phyloP scores from a whole-genome alignment of 1,284 basidiomycete genomes.

The Amylostereum areolatum region DNA sequence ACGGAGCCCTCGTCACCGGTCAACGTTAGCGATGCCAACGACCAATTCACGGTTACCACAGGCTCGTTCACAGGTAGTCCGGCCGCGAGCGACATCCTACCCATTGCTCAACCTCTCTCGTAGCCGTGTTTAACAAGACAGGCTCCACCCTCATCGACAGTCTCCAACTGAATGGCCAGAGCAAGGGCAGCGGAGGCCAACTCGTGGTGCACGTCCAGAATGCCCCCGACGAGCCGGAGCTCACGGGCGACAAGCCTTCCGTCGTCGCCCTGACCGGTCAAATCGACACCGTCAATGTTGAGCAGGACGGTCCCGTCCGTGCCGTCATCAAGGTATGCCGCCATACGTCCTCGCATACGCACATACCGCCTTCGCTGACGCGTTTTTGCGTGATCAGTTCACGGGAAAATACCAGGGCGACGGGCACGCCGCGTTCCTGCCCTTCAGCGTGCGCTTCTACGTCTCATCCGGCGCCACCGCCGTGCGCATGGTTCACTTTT shows the following conservation, averaged over 20 bases:
- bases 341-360: background rate
- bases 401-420: conserved; percentile 33
- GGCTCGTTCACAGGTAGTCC: conserved; percentile 29
- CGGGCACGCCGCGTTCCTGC: conserved; percentile 30
- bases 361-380: background rate
- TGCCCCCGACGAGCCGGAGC: conserved; percentile 27
- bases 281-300: conserved; percentile 27
- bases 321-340: conserved; percentile 31
- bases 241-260: conserved; percentile 22
- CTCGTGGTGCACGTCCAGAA: conserved; percentile 31
- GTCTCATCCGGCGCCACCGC: conserved; percentile 30
- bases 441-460: conserved; percentile 34
- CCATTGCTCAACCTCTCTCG: background rate
- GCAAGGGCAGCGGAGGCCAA: conserved; percentile 24
- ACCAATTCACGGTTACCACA: conserved; percentile 27
- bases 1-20: conserved; percentile 30
- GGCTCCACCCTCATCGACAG: conserved; percentile 28
- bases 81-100: background rate
- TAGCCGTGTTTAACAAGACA: conserved; percentile 29
- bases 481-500: conserved; percentile 33
- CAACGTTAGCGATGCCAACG: conserved; percentile 22
- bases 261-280: conserved; percentile 24
- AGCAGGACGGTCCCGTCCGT: conserved; percentile 36
- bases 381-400: conserved; percentile 20
- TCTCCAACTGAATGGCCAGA: conserved; percentile 23